These are phyloP conservation scores for Vigna angularis DNA, from an alignment of 306 rosid genomes.

Conservation along the genomic window DNA sequence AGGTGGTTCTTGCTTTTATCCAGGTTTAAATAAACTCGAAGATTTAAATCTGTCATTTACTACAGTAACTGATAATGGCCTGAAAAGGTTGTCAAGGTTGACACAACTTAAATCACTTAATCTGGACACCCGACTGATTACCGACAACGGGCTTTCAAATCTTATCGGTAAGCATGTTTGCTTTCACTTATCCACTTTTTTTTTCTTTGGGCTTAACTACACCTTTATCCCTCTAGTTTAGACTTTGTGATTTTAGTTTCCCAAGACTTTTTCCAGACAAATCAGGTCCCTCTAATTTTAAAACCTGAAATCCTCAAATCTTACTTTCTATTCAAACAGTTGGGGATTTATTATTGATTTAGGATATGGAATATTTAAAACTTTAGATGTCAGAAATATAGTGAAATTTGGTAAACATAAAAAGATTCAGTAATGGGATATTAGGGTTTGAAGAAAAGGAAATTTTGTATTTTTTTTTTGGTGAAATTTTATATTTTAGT, in stretches of 20 bases:
- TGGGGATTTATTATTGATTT: not conserved
- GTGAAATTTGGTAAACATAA: not conserved
- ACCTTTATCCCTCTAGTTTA: not conserved
- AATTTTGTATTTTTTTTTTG: not conserved
- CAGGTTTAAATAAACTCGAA: constrained; percentile 83
- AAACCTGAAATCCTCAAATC: not conserved
- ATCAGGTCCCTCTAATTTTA: not conserved
- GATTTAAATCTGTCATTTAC: constrained; percentile 93
- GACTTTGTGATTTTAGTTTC: not conserved
- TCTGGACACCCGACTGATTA: constrained; percentile 84
- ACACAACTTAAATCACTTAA: constrained; percentile 86
- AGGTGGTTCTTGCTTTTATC: constrained; percentile 40
- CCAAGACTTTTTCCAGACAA: not conserved
- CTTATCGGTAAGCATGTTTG: constrained; percentile 68
- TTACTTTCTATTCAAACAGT: not conserved
- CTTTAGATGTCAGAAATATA: not conserved
- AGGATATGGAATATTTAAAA: not conserved
- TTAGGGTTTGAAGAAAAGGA: not conserved
- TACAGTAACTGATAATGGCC: constrained; percentile 70
- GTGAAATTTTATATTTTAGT: not conserved
- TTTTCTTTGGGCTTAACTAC: constrained; percentile 6
- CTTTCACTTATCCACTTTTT: not conserved
- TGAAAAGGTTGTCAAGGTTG: constrained; percentile 77
- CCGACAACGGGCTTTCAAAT: constrained; percentile 83
- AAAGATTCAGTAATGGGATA: not conserved